Percentiles rank a stretch among this genome's conserved stretches.
phyloP scores from a whole-genome alignment of 345 rosid genomes.

The Aethionema arabicum region DNA sequence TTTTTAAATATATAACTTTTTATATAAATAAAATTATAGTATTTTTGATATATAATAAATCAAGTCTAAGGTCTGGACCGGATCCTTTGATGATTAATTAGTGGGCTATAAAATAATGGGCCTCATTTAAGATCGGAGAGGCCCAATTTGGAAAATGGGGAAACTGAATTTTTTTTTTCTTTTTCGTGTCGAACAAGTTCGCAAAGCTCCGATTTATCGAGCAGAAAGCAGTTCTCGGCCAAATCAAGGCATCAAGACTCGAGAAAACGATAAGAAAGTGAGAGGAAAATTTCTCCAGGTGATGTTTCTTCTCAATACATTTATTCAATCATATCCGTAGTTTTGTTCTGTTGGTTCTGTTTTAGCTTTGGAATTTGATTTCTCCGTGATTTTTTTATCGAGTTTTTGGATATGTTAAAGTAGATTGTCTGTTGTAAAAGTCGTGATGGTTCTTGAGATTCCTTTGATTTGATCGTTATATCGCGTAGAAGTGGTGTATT shows the following conservation, averaged over 20 bases:
- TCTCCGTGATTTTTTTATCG: no score
- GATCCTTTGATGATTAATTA: no score
- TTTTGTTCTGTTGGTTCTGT: no score
- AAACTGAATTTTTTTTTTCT: not conserved
- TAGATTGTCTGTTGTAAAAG: not conserved
- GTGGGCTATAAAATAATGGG: not conserved
- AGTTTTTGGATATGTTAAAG: no score
- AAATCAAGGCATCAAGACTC: conserved; percentile 17
- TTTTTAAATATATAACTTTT: no score
- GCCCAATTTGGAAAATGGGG: not conserved
- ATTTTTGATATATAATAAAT: no score
- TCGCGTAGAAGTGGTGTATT: not conserved
- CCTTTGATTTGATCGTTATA: not conserved
- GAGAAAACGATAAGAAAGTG: not conserved
- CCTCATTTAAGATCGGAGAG: not conserved
- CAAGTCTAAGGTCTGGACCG: no score
- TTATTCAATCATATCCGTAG: no score
- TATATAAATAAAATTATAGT: no score
- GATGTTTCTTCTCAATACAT: not conserved
- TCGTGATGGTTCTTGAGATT: conserved; percentile 1
- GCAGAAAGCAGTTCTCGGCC: conserved; percentile 1
- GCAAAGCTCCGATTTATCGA: not conserved
- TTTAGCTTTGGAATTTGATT: no score
- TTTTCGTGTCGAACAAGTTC: conserved; percentile 14
- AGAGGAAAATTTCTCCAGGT: not conserved